These are phyloP conservation scores for Boletus fagicola DNA, from an alignment of 768 basidiomycete species.

Conservation along the genomic window DNA sequence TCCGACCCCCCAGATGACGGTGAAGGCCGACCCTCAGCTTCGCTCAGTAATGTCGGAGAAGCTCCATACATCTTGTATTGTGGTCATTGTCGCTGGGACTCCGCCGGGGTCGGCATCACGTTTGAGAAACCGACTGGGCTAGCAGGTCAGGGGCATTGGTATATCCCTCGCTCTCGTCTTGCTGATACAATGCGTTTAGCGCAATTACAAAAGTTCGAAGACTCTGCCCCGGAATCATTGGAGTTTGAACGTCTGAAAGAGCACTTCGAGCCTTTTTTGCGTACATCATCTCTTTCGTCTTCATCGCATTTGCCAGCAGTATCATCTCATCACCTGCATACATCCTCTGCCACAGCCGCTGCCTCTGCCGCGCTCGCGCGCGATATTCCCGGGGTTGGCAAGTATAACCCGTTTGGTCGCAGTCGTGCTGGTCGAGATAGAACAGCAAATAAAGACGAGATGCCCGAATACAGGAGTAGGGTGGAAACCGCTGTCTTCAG, in stretches of 20 bases:
- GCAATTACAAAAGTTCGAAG: slow-evolving; percentile 88
- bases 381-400: slow-evolving; percentile 80
- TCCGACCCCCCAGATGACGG: slow-evolving; percentile 72
- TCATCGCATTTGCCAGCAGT: slow-evolving; percentile 52
- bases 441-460: slow-evolving; percentile 70
- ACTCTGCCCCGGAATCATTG: slow-evolving; percentile 76
- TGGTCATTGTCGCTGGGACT: slow-evolving; percentile 94
- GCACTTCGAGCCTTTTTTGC: slow-evolving; percentile 94
- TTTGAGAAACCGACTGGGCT: slow-evolving; percentile 98
- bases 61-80: slow-evolving; percentile 92
- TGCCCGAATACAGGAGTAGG: slow-evolving; percentile 72
- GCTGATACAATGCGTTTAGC: slow-evolving; percentile 43
- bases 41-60: slow-evolving; percentile 65
- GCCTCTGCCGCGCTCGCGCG: slow-evolving; percentile 86
- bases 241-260: slow-evolving; percentile 96
- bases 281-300: slow-evolving; percentile 74
- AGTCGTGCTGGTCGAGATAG: slow-evolving; percentile 55
- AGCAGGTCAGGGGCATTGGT: slow-evolving; percentile 56
- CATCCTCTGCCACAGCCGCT: slow-evolving; percentile 83
- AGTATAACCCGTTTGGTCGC: slow-evolving; percentile 64
- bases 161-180: not conserved
- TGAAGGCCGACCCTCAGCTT: slow-evolving; percentile 52
- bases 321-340: slow-evolving; percentile 68
- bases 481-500: slow-evolving; percentile 61
- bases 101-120: slow-evolving; percentile 82